Conservation (phyloP, 495 filamentous ascomycete species). For the Chaetomium cochliodes region DNA sequence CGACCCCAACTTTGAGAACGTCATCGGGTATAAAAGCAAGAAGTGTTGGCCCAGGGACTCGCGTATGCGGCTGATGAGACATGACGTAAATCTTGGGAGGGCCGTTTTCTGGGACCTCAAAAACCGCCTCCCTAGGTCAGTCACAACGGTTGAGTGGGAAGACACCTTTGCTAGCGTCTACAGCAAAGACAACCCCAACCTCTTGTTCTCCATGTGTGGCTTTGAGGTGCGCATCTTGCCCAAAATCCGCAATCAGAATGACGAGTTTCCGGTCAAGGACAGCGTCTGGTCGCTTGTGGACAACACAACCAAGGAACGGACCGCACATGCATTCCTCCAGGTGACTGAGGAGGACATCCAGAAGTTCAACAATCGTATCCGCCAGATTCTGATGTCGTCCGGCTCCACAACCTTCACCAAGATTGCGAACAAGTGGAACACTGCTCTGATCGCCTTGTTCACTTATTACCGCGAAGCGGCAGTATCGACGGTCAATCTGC, state of each 20-base stretch:
- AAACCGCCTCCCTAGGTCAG: slow-evolving; percentile 88
- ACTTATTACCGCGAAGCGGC: slow-evolving; percentile 99
- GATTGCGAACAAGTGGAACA: slow-evolving; percentile 99
- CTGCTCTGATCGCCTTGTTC: slow-evolving; percentile 95
- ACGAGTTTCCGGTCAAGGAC: slow-evolving; percentile 96
- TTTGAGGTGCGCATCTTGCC: slow-evolving; percentile 98
- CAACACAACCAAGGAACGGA: slow-evolving; percentile 93
- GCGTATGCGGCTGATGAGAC: slow-evolving; percentile 96
- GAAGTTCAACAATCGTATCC: slow-evolving; percentile 98
- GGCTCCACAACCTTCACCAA: slow-evolving; percentile 99
- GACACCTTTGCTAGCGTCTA: slow-evolving; percentile 99
- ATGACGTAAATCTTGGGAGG: slow-evolving; percentile 97
- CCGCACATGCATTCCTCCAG: slow-evolving; percentile 95
- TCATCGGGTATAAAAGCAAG: slow-evolving; percentile 98
- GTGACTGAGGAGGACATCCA: slow-evolving; percentile 98
- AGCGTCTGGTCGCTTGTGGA: slow-evolving; percentile 97
- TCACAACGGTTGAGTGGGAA: slow-evolving; percentile 99
- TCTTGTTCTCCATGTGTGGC: slow-evolving; percentile 96
- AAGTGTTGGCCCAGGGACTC: slow-evolving; percentile 99
- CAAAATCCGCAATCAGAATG: slow-evolving; percentile 91
- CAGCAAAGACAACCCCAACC: slow-evolving; percentile 95
- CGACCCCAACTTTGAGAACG: slow-evolving; percentile 99
- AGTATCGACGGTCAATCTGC: slow-evolving; percentile 90
- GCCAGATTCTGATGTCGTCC: slow-evolving; percentile 98
- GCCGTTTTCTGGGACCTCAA: slow-evolving; percentile 99